These are phyloP conservation scores for Naganishia liquefaciens DNA, from an alignment of 1,284 basidiomycete genomes.

Conservation along the genomic window DNA sequence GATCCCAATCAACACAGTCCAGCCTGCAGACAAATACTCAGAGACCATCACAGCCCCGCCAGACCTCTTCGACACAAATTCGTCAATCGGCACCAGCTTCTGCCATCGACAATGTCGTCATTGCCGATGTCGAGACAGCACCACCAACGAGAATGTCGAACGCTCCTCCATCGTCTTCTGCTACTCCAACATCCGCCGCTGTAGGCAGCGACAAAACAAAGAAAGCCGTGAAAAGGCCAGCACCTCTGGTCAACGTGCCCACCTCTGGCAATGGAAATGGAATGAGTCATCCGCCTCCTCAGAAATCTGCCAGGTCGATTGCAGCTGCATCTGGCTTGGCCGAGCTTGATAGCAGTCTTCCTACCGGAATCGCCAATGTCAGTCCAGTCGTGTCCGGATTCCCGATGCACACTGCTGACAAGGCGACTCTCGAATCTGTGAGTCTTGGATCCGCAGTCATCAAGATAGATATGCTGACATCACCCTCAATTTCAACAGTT, in stretches of 20 bases:
- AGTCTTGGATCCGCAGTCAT: not conserved
- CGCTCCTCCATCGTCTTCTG: not conserved
- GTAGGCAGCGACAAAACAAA: not conserved
- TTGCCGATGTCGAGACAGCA: conserved; percentile 8
- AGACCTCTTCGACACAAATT: not conserved
- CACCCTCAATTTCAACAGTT: conserved; percentile 13
- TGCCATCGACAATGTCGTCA: conserved; percentile 5
- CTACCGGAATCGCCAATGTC: conserved; percentile 23
- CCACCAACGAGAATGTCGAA: not conserved
- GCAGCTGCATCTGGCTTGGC: not conserved
- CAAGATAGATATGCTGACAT: not conserved
- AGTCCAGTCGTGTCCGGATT: conserved; percentile 35
- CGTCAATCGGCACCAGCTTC: not conserved
- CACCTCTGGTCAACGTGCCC: conserved; percentile 10
- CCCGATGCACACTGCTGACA: conserved; percentile 34
- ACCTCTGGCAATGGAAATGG: not conserved
- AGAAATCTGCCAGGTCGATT: not conserved
- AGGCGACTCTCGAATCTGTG: conserved; percentile 33
- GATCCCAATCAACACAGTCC: not conserved
- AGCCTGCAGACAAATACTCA: not conserved
- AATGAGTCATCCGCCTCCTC: not conserved
- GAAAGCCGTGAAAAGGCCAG: not conserved
- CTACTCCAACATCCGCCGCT: not conserved
- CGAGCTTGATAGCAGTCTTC: conserved; percentile 11
- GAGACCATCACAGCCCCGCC: not conserved